phyloP scores from a whole-genome alignment of 2,329 filamentous ascomycete genomes.

The Monosporascus sp. region DNA sequence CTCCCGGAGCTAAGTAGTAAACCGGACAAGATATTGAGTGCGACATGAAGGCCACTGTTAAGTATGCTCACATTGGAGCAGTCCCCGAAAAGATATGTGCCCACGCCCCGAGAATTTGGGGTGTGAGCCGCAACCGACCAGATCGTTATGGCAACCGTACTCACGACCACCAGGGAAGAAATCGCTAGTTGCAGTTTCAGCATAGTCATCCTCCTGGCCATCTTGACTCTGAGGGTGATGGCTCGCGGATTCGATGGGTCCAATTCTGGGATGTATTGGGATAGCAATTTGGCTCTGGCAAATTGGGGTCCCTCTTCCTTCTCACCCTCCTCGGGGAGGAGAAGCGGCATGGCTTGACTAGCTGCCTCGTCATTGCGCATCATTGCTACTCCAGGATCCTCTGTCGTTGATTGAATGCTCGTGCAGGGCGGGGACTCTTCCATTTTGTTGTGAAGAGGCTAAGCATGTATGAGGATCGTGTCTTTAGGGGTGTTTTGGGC shows the following conservation, averaged over 20 bases:
- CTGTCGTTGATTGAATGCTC: too few relatives aligned
- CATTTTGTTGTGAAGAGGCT: too few relatives aligned
- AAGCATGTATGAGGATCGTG: too few relatives aligned
- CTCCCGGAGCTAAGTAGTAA: conserved; percentile 1
- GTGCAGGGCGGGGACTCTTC: too few relatives aligned
- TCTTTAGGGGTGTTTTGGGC: too few relatives aligned
- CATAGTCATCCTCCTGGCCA: background rate
- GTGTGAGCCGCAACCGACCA: background rate
- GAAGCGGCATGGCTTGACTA: too few relatives aligned
- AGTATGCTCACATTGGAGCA: background rate
- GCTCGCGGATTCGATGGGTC: background rate
- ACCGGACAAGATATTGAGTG: conserved; percentile 1
- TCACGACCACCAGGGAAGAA: background rate
- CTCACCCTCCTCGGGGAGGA: too few relatives aligned
- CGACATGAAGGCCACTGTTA: background rate
- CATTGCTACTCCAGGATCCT: too few relatives aligned
- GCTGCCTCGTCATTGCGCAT: too few relatives aligned
- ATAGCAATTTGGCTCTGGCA: conserved; percentile 4
- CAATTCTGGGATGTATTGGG: background rate
- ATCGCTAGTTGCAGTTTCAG: background rate
- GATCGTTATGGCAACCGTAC: background rate
- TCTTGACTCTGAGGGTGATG: background rate
- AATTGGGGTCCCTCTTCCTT: too few relatives aligned
- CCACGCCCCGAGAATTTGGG: background rate
- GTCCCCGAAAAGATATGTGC: background rate